phyloP scores from a whole-genome alignment of 306 rosid species.

The Inga leiocalycina region DNA sequence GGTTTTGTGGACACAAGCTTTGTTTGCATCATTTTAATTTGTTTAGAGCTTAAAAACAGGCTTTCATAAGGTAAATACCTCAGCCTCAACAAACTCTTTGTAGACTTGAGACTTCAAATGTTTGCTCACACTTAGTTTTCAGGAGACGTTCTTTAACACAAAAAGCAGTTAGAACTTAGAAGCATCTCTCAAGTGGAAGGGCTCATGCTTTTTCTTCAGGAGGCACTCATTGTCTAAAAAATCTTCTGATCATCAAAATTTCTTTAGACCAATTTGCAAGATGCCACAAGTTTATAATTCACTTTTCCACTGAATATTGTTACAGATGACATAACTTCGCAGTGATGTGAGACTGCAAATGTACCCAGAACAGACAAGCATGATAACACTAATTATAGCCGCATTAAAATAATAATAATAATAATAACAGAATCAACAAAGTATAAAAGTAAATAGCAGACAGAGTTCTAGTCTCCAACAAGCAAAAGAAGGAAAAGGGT shows the following conservation, averaged over 20 bases:
- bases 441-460: neutral
- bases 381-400: neutral
- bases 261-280: conserved; percentile 23
- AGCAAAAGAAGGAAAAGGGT: neutral
- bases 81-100: neutral
- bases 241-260: neutral
- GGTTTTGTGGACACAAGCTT: neutral
- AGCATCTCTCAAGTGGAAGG: neutral
- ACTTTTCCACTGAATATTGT: conserved; percentile 1
- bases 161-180: neutral
- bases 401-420: neutral
- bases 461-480: neutral
- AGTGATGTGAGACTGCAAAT: neutral
- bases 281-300: conserved; percentile 20
- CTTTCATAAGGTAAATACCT: neutral
- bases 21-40: neutral
- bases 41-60: neutral
- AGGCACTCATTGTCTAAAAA: neutral
- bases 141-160: neutral
- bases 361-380: conserved; percentile 8
- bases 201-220: neutral
- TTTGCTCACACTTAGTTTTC: neutral
- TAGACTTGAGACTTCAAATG: neutral
- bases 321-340: neutral
- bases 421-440: neutral